phyloP scores from a whole-genome alignment of 441 rosid species.

The Francoa sonchifolia region DNA sequence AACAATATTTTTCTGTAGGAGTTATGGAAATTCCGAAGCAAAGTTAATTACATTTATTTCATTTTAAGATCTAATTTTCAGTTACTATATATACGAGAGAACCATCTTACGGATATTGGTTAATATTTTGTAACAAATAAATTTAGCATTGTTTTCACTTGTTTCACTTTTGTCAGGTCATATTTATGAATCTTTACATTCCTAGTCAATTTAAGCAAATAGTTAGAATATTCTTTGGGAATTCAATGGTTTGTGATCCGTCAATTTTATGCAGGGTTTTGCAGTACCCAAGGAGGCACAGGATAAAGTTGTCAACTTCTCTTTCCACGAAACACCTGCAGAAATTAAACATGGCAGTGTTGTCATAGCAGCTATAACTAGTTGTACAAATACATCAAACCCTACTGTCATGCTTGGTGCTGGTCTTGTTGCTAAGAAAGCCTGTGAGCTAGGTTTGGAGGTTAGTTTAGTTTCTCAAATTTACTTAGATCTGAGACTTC shows the following conservation, averaged over 20 bases:
- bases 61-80: background rate
- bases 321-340: slow-evolving; percentile 31
- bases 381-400: slow-evolving; percentile 51
- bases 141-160: too few species aligned
- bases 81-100: too few species aligned
- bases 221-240: too few species aligned
- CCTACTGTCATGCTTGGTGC: slow-evolving; percentile 55
- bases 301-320: slow-evolving; percentile 27
- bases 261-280: slow-evolving; percentile 28
- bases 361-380: slow-evolving; percentile 51
- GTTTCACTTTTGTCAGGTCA: too few species aligned
- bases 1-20: background rate
- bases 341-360: slow-evolving; percentile 39
- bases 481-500: background rate
- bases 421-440: slow-evolving; percentile 45
- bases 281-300: slow-evolving; percentile 41
- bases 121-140: too few species aligned
- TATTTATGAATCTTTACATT: too few species aligned
- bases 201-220: too few species aligned
- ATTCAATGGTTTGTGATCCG: background rate
- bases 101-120: too few species aligned
- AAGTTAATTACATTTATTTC: background rate
- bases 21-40: background rate
- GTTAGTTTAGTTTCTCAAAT: slow-evolving; percentile 17
- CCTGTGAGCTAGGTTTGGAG: too few species aligned